Evolutionary conservation across 345 rosid species (phyloP).

Genomic region (Pistacia atlantica): DNA sequence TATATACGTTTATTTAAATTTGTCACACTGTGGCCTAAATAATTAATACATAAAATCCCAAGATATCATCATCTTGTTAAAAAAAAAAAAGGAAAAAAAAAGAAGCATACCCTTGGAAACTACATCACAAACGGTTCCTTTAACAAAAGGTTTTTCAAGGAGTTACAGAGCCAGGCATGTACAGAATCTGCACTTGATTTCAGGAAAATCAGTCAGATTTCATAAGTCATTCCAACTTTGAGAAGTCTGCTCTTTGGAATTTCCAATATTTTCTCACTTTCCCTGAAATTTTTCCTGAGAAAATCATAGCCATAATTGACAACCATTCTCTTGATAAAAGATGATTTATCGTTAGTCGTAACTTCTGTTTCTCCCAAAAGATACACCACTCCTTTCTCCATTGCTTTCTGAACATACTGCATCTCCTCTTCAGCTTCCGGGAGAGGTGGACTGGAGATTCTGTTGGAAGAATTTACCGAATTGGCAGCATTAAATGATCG

Average conservation of each 20-base stretch:
- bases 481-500: constrained; percentile 23
- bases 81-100: no score
- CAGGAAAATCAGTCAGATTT: constrained; percentile 37
- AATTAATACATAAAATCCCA: no score
- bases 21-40: no score
- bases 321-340: constrained; percentile 57
- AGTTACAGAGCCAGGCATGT: background rate
- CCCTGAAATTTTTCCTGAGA: constrained; percentile 67
- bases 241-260: constrained; percentile 66
- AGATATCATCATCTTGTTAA: no score
- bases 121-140: no score
- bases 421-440: constrained; percentile 48
- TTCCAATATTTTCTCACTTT: constrained; percentile 52
- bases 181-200: background rate
- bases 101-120: no score
- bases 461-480: constrained; percentile 24
- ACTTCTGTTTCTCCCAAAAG: constrained; percentile 72
- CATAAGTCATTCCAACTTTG: constrained; percentile 85
- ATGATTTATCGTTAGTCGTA: constrained; percentile 47
- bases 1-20: no score
- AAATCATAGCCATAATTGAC: constrained; percentile 58
- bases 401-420: constrained; percentile 54
- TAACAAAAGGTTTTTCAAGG: no score
- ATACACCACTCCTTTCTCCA: constrained; percentile 66
- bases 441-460: constrained; percentile 20